Conservation (phyloP, 768 basidiomycete species). For the Mycena rebaudengoi region DNA sequence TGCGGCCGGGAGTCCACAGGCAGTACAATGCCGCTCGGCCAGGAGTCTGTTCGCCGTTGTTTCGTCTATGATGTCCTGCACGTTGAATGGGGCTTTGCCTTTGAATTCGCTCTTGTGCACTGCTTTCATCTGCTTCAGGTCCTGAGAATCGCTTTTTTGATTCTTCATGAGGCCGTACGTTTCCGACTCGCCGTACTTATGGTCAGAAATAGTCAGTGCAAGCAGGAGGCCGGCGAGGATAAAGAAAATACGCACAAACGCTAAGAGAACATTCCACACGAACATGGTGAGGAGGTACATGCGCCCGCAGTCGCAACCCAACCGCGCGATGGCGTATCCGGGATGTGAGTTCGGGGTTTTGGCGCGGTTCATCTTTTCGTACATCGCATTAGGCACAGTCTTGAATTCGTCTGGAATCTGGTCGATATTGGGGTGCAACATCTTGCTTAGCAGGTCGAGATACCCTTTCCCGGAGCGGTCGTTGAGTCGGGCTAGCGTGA, state of each 20-base stretch:
- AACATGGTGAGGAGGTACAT: constrained; percentile 23
- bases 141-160: neutral
- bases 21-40: constrained; percentile 18
- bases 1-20: constrained; percentile 18
- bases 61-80: neutral
- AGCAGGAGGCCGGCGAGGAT: neutral
- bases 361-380: constrained; percentile 13
- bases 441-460: constrained; percentile 17
- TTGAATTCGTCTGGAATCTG: constrained; percentile 17
- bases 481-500: constrained; percentile 25
- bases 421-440: constrained; percentile 18
- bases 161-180: constrained; percentile 20
- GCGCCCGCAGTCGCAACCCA: neutral
- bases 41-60: constrained; percentile 1
- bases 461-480: constrained; percentile 19
- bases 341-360: constrained; percentile 2
- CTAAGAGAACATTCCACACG: constrained; percentile 26
- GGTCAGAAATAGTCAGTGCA: no score
- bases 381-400: constrained; percentile 15
- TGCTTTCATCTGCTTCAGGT: constrained; percentile 2
- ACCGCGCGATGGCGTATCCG: constrained; percentile 1
- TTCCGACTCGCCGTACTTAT: constrained; percentile 26
- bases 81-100: neutral
- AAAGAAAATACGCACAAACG: constrained; percentile 15
- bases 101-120: no score